These are phyloP conservation scores for Wickerhamomyces sp. DNA, from an alignment of 1,139 yeast species.

Conservation along the genomic window DNA sequence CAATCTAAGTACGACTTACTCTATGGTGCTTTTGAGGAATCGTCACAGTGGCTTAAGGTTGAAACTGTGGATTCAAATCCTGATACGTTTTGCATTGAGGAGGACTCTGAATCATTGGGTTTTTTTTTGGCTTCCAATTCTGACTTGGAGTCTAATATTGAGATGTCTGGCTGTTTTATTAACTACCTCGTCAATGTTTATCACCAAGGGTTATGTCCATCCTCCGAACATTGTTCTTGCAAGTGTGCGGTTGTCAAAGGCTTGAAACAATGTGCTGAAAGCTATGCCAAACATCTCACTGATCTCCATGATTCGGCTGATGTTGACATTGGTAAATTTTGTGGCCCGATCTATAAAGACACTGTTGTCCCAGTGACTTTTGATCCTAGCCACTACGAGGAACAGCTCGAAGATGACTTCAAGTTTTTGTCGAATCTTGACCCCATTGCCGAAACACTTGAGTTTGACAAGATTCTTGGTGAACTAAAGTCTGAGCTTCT, in stretches of 20 bases:
- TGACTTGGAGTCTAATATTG: conserved; percentile 1
- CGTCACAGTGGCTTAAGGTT: conserved; percentile 3
- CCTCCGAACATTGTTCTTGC: conserved; percentile 9
- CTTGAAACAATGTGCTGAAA: conserved; percentile 4
- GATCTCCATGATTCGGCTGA: conserved; percentile 1
- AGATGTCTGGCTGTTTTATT: conserved; percentile 8
- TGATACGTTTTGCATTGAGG: conserved; percentile 5
- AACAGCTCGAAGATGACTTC: conserved; percentile 4
- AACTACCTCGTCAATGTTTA: conserved; percentile 1
- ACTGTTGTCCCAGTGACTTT: neutral
- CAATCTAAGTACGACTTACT: conserved; percentile 4
- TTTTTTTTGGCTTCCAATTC: neutral
- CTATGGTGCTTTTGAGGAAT: conserved; percentile 11
- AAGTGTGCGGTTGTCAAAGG: conserved; percentile 7
- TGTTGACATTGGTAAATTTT: conserved; percentile 2
- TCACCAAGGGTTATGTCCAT: conserved; percentile 4
- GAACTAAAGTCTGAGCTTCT: conserved; percentile 14
- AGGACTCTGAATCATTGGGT: conserved; percentile 4
- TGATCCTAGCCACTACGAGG: conserved; percentile 1
- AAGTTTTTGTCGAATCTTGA: conserved; percentile 4
- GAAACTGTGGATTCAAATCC: neutral
- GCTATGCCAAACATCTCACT: conserved; percentile 3
- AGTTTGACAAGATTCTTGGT: conserved; percentile 8
- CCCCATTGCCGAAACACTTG: conserved; percentile 10
- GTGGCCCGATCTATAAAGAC: neutral